Base-by-base conservation (phyloP, 176 grass and related monocot species). In the Rhynchospora tenuis region DNA sequence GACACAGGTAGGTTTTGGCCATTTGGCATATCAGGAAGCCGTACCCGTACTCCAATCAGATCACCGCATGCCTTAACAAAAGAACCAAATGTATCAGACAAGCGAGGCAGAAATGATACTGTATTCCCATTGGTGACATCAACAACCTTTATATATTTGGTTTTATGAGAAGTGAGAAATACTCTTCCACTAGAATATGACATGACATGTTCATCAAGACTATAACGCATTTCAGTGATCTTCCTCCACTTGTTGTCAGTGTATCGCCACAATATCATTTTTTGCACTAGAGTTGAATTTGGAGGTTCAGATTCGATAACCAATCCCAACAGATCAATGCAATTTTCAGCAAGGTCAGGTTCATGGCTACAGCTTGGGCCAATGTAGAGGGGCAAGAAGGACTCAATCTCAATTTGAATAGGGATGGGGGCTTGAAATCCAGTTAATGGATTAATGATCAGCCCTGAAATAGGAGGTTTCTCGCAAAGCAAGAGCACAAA, bases 401-500 rank as follows among this genome's bases (percentile, higher is more conserved):
- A 33, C 33, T 38, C 33, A 4, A 4, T 2, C 33, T 4, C 5
- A n/a, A 2, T 16, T 19, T 54, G 0, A 13, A 59, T 15, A 16
- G 22, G 75, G 24, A 57, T 12, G 8, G 10, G 42, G 44, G 50
- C 14, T 19, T 50, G 72, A 50, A 76, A 48, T 76, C 72, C 38
- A 50, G 45, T 79, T 17, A 79, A 59, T 19, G 47, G 75, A 79
- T 79, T 79, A n/a, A 58, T 3, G 47, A 78, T 45, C 23, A 54
- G 15, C 45, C 46, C 28, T 10, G 73, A 9, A 8, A 11, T 78
- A 6, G 47, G 20, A 54, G 1, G 1, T 33, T 16, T 17, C 11
- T 9, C 4, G 1, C 16, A 17, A 14, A 4, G 27, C 4, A 79
- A 9, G 15, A 79, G 22, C 1, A 79, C 7, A 56, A 29, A 42